These are phyloP conservation scores for Fusarium aywerte DNA, from an alignment of 2,329 filamentous ascomycete genomes.

Conservation along the genomic window DNA sequence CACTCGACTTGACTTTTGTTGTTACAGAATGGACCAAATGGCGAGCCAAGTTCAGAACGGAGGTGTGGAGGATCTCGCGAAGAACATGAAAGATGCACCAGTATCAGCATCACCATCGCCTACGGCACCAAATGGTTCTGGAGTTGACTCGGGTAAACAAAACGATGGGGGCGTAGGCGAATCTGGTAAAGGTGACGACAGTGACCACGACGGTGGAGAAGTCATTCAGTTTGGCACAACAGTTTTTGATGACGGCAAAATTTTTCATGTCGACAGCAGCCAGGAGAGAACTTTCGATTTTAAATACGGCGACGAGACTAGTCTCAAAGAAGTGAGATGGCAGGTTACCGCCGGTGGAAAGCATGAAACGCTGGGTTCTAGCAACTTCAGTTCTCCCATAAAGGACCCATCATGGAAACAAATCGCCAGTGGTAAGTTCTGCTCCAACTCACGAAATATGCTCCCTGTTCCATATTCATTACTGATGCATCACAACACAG, in stretches of 20 bases:
- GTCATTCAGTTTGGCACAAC: background rate
- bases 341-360: background rate
- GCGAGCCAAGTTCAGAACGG: conserved; percentile 5
- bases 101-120: background rate
- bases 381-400: background rate
- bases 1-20: background rate
- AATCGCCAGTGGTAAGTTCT: background rate
- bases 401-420: background rate
- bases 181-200: background rate
- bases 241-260: background rate
- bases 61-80: background rate
- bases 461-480: background rate
- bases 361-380: background rate
- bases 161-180: background rate
- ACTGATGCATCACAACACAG: conserved; percentile 2
- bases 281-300: background rate
- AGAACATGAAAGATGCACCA: background rate
- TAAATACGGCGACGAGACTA: background rate
- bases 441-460: background rate
- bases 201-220: background rate
- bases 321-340: conserved; percentile 4
- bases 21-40: conserved; percentile 25
- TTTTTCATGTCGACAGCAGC: background rate
- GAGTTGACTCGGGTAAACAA: background rate
- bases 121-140: background rate